Evolutionary conservation across 2,329 filamentous ascomycete genomes (phyloP).

Genomic region (Verticillium isaacii): DNA sequence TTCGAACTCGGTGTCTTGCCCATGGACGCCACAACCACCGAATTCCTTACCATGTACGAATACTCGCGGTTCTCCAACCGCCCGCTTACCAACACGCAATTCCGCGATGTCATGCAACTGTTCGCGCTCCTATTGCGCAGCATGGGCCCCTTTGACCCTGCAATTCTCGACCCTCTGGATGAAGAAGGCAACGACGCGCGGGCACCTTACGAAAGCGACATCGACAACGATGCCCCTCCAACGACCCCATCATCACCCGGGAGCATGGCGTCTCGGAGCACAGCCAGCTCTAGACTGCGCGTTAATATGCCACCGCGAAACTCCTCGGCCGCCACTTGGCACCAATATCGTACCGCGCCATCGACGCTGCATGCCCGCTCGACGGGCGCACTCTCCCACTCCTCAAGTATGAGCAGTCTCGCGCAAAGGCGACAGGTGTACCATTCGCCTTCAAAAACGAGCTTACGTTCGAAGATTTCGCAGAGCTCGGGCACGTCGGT

Average conservation of each 20-base stretch:
- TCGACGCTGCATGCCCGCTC: slow-evolving; percentile 44
- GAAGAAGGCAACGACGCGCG: slow-evolving; percentile 20
- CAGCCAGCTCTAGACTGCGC: slow-evolving; percentile 21
- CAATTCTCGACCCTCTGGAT: slow-evolving; percentile 34
- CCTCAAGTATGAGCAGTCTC: slow-evolving; percentile 32
- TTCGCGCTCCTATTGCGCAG: slow-evolving; percentile 76
- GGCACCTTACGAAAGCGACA: slow-evolving; percentile 31
- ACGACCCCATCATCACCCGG: slow-evolving; percentile 36
- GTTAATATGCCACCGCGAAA: slow-evolving; percentile 26
- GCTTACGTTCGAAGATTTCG: slow-evolving; percentile 31
- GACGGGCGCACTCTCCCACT: slow-evolving; percentile 29
- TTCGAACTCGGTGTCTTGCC: slow-evolving; percentile 59
- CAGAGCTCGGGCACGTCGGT: slow-evolving; percentile 35
- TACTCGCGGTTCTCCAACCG: slow-evolving; percentile 73
- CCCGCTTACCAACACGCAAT: slow-evolving; percentile 64
- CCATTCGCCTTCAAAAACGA: slow-evolving; percentile 31
- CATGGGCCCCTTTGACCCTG: slow-evolving; percentile 63
- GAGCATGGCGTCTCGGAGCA: slow-evolving; percentile 24
- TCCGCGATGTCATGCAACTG: slow-evolving; percentile 74
- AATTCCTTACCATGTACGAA: slow-evolving; percentile 77
- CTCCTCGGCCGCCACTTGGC: slow-evolving; percentile 38
- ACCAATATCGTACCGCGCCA: slow-evolving; percentile 45
- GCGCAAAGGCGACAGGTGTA: slow-evolving; percentile 38
- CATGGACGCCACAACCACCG: slow-evolving; percentile 38
- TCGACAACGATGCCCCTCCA: slow-evolving; percentile 36